Evolutionary conservation across 1,139 yeast species (phyloP).

Genomic region (Geotrichum klebahnii): DNA sequence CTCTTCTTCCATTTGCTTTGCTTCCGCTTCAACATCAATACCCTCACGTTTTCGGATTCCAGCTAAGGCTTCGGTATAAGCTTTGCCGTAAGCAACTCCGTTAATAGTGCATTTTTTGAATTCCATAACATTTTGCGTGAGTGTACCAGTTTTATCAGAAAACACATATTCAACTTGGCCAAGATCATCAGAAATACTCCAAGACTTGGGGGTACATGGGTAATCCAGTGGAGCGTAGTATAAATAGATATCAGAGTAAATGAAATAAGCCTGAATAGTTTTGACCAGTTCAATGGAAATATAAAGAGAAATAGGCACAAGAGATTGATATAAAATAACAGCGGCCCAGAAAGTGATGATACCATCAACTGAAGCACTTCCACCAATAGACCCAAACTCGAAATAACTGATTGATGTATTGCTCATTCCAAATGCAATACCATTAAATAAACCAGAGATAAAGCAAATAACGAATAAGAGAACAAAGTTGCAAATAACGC

Average conservation of each 20-base stretch:
- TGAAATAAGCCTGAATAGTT: conserved; percentile 86
- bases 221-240: conserved; percentile 80
- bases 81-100: conserved; percentile 84
- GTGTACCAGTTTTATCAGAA: conserved; percentile 94
- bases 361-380: conserved; percentile 73
- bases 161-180: conserved; percentile 95
- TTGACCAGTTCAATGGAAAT: conserved; percentile 90
- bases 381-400: conserved; percentile 64
- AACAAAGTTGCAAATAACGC: conserved; percentile 74
- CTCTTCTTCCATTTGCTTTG: conserved; percentile 47
- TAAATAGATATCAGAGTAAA: conserved; percentile 79
- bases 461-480: conserved; percentile 75
- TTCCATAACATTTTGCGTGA: conserved; percentile 96
- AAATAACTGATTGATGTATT: conserved; percentile 60
- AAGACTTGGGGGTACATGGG: conserved; percentile 92
- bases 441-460: conserved; percentile 77
- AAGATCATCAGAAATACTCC: conserved; percentile 95
- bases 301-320: conserved; percentile 89
- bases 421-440: conserved; percentile 56
- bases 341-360: conserved; percentile 83
- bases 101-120: conserved; percentile 85
- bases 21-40: conserved; percentile 67
- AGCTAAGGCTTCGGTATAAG: conserved; percentile 92
- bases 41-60: conserved; percentile 88
- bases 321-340: conserved; percentile 76